phyloP scores from a whole-genome alignment of 2,329 filamentous ascomycete species.

The Ceratocystis destructans region DNA sequence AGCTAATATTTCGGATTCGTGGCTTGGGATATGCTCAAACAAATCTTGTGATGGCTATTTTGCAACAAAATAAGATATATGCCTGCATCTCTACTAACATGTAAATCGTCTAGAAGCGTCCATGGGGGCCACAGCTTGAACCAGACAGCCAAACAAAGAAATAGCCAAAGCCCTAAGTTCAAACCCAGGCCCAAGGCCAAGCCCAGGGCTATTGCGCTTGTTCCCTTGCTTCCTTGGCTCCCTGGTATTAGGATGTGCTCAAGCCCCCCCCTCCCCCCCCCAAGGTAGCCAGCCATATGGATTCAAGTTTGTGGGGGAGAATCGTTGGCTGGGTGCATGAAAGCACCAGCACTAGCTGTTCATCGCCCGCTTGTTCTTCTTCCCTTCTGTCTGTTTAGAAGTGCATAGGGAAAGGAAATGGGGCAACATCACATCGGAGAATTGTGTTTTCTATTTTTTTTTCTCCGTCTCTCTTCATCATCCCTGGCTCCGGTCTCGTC shows the following conservation, averaged over 20 bases:
- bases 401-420: background rate
- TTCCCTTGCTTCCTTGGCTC: background rate
- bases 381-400: background rate
- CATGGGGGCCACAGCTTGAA: background rate
- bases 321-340: background rate
- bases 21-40: background rate
- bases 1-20: background rate
- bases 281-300: background rate
- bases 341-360: background rate
- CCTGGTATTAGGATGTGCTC: background rate
- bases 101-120: background rate
- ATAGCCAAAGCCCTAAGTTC: background rate
- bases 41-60: background rate
- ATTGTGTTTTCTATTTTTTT: background rate
- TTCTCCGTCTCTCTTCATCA: background rate
- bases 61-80: background rate
- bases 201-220: background rate
- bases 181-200: background rate
- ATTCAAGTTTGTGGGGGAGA: background rate
- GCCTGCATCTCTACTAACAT: background rate
- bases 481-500: background rate
- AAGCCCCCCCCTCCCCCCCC: background rate
- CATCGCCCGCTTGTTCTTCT: background rate
- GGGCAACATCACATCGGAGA: background rate
- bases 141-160: background rate